Percentiles rank a stretch among this genome's conserved stretches.
Conservation (phyloP, 352 stramenopile genomes). For the Pythium brassicae region DNA sequence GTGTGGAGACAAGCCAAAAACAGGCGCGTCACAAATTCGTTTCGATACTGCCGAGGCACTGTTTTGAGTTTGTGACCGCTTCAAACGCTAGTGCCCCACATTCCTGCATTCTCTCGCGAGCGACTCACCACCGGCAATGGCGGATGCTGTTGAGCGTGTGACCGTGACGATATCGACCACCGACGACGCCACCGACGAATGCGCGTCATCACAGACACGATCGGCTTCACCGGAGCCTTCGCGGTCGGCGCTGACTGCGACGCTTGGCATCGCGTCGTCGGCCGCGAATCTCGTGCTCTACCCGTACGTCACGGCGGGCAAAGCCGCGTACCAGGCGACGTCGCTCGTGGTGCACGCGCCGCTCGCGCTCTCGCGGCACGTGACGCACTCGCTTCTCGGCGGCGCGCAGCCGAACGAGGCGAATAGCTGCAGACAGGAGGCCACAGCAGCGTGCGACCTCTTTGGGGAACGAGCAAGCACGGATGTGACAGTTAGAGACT, state of each 20-base stretch:
- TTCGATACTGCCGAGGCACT: too few relatives aligned
- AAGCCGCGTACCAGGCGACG: constrained; percentile 51
- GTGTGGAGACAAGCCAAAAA: too few relatives aligned
- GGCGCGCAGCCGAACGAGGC: not conserved
- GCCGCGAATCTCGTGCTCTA: constrained; percentile 59
- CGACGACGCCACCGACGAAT: not conserved
- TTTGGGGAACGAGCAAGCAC: constrained; percentile 39
- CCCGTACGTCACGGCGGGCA: constrained; percentile 57
- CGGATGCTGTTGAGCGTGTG: not conserved
- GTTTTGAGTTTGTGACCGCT: too few relatives aligned
- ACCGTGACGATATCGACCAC: not conserved
- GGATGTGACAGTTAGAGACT: not conserved
- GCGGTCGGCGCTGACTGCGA: constrained; percentile 33
- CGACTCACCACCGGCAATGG: not conserved
- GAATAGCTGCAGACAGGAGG: constrained; percentile 4
- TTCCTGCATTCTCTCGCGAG: not conserved
- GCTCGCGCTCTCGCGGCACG: constrained; percentile 48
- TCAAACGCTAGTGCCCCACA: too few relatives aligned
- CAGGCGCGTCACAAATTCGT: too few relatives aligned
- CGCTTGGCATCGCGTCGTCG: constrained; percentile 46
- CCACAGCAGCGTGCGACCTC: constrained; percentile 23
- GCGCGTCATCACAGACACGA: not conserved
- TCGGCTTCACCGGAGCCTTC: not conserved
- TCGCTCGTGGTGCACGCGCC: constrained; percentile 52
- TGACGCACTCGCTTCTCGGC: constrained; percentile 33